Conservation (phyloP, 805 yeast species). For the Metschnikowia peoriensis region DNA sequence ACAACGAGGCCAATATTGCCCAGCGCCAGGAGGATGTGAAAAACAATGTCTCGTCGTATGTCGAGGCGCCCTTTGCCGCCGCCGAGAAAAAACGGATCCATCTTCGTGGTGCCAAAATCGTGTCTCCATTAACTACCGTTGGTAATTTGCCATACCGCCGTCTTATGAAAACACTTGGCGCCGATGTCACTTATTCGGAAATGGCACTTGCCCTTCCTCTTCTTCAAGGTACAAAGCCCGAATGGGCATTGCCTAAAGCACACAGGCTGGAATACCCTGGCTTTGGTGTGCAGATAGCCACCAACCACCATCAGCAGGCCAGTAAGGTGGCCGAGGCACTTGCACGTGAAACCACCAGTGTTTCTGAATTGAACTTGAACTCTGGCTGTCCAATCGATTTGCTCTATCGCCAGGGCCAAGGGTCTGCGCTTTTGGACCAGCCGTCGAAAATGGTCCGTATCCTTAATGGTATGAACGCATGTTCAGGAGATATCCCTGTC, state of each 20-base stretch:
- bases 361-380: conserved; percentile 86
- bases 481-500: conserved; percentile 86
- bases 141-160: conserved; percentile 96
- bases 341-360: conserved; percentile 51
- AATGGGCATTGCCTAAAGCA: conserved; percentile 96
- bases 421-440: conserved; percentile 88
- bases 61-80: conserved; percentile 74
- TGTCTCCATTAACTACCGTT: conserved; percentile 95
- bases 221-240: conserved; percentile 86
- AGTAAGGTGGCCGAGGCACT: conserved; percentile 87
- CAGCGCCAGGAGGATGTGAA: conserved; percentile 24
- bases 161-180: conserved; percentile 85
- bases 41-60: conserved; percentile 48
- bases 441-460: conserved; percentile 78
- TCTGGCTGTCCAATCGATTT: conserved; percentile 98
- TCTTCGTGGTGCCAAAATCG: conserved; percentile 72
- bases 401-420: conserved; percentile 92
- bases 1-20: conserved; percentile 38
- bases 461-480: conserved; percentile 83
- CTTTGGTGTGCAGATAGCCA: conserved; percentile 91
- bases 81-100: conserved; percentile 79
- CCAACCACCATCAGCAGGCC: conserved; percentile 91
- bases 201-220: conserved; percentile 90
- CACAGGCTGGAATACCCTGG: conserved; percentile 80
- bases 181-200: conserved; percentile 90